Conservation (phyloP, 1,284 basidiomycete species). For the Neolentinus lepideus region DNA sequence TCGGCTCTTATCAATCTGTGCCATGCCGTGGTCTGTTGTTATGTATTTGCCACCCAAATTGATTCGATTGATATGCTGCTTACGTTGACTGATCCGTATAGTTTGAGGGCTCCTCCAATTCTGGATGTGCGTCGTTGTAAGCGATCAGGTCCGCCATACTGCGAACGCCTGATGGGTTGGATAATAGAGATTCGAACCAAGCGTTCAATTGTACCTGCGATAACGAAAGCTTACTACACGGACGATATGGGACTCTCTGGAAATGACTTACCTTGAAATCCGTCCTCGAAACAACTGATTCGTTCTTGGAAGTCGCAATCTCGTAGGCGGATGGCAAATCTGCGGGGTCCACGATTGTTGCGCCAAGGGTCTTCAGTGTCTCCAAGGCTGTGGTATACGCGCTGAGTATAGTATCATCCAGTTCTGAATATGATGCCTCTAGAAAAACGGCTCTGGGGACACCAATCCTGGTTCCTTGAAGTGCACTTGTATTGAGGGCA, state of each 20-base stretch:
- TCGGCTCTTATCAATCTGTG: slow-evolving; percentile 39
- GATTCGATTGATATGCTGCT: no score
- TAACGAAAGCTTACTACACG: not conserved
- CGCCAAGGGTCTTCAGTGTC: slow-evolving; percentile 28
- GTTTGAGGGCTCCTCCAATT: slow-evolving; percentile 39
- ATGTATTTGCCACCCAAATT: no score
- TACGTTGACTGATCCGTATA: slow-evolving; percentile 41
- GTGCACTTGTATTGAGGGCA: slow-evolving; percentile 26
- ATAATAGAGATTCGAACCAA: slow-evolving; percentile 34
- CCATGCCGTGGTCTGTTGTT: no score
- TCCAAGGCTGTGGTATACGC: slow-evolving; percentile 32
- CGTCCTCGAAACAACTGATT: slow-evolving; percentile 25
- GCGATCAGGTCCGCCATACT: slow-evolving; percentile 48
- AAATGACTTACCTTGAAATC: slow-evolving; percentile 32
- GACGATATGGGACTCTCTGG: not conserved
- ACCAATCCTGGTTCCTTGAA: slow-evolving; percentile 32
- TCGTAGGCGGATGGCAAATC: slow-evolving; percentile 30
- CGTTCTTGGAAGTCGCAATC: slow-evolving; percentile 21
- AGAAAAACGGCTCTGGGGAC: slow-evolving; percentile 32
- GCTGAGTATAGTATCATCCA: slow-evolving; percentile 33
- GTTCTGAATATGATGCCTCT: slow-evolving; percentile 32
- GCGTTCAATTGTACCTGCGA: slow-evolving; percentile 43
- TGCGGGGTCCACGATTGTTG: slow-evolving; percentile 34
- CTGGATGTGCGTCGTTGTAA: slow-evolving; percentile 43
- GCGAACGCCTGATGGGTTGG: slow-evolving; percentile 46